Base-by-base conservation (phyloP, 2,329 filamentous ascomycete genomes). In the Magnaporthales sp. region DNA sequence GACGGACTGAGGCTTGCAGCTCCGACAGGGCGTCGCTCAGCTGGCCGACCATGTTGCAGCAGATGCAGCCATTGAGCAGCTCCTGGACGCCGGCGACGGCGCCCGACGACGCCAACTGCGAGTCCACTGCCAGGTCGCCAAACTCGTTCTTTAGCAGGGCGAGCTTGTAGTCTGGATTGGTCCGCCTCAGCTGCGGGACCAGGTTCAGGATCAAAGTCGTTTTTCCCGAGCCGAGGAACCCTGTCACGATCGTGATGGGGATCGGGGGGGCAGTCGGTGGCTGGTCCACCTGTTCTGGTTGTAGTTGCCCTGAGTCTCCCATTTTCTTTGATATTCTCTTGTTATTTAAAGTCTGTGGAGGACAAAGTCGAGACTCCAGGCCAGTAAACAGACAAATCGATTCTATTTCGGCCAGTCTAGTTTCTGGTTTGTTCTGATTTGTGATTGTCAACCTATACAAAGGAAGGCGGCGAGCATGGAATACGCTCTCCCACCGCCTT, bases 101-200 rank as follows among this genome's bases (percentile, higher is more conserved):
- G 64, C 87, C 87, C 15, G 90, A 90, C 0, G 90, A 84, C 19
- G 95, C 94, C 31, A 99, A 89, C 76, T 97, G 91, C 1, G 91
- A 95, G 81, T 99, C 95, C 75, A 99, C 85, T 46, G 93, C 93
- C 58, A 99, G 80, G 76, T 98, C 93, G 75, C 95, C 95, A 77
- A 97, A 98, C 80, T 99, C 95, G 79, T 99, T 99, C 77, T 99
- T 99, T 66, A 99, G 86, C 19, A 99, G 88, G 2, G 94, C 95
- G 70, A 99, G 91, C 67, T 90, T 91, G 86, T 99, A 98, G 70
- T 75, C 70, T 1, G 87, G 85, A 76, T 88, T 90, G 66, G 84
- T 79, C n/a, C 89, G 88, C 73, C 81, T 85, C 15, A 99, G 89
- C 80, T 99, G 95, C 0, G 93, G 93, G 71, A 98, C 85, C 13